Base-by-base conservation (phyloP, 2,329 filamentous ascomycete species). In the Botrytis pseudocinerea region DNA sequence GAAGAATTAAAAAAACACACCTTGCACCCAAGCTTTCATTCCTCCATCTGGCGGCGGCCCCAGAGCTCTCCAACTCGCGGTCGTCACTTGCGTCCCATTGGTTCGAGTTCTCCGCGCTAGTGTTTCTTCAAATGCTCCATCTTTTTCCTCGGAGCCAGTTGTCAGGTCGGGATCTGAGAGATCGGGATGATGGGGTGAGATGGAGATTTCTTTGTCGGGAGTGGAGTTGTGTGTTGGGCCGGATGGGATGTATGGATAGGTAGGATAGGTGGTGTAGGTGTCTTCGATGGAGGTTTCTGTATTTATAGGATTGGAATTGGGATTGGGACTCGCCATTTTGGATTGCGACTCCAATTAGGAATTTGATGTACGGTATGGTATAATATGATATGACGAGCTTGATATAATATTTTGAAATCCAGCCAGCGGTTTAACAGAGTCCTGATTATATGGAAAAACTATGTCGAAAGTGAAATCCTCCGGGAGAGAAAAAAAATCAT, bases 21-120 rank as follows among this genome's bases (percentile, higher is more conserved):
- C 78, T 75, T 80, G 78, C 14, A 72, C 73, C 80, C 79, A 81
- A 42, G 76, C 79, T n/a, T 46, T 59, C 59, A 51, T 72, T 1
- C 80, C 80, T 28, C 80, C 79, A 76, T 81, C 79, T 28, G 79
- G 79, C 40, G 78, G 78, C 38, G 79, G 80, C 22, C 77, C 79
- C 12, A 74, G 76, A 73, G 79, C 79, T 73, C 76, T 78, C 76
- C 76, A 77, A 75, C 77, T 80, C 57, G 73, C 75, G 61, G 77
- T 78, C 60, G 76, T 77, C 44, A 70, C 76, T 57, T 74, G 76
- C n/a, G 76, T 76, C 35, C 76, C 44, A 8, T 63, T 65, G 22
- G 57, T 76, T 64, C 64, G 64, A 40, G 72, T 65, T 32, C 44
- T 35, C 12, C 48, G 44, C 32, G 44, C 42, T 1, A 40, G 25